A percentile compares a stretch with the other conserved stretches of the same genome.
Conservation (phyloP, 2,329 filamentous ascomycete species). For the Eutypella sp. region DNA sequence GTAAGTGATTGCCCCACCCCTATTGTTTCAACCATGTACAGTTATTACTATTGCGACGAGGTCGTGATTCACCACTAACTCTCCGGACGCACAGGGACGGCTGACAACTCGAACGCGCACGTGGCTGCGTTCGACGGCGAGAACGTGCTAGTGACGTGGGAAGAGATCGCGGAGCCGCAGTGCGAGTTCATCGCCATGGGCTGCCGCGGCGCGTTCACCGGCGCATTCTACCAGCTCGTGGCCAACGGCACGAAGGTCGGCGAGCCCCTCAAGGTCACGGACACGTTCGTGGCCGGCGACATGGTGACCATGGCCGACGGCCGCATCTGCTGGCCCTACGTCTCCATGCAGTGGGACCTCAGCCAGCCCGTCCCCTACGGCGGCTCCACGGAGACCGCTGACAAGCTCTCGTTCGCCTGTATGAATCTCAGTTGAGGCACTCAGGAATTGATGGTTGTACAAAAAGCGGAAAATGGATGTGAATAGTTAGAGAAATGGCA, state of each 20-base stretch:
- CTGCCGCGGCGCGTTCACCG: slow-evolving; percentile 53
- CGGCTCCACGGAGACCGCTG: slow-evolving; percentile 21
- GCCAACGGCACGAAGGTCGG: slow-evolving; percentile 47
- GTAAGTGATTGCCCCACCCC: not conserved
- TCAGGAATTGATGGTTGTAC: slow-evolving; percentile 6
- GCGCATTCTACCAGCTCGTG: slow-evolving; percentile 56
- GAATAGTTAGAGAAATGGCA: not conserved
- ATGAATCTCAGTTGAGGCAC: too few relatives aligned
- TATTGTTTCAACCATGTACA: not conserved
- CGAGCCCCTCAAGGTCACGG: slow-evolving; percentile 40
- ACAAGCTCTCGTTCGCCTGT: slow-evolving; percentile 52
- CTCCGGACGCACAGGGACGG: slow-evolving; percentile 38
- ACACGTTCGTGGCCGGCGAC: slow-evolving; percentile 57
- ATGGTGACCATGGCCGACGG: slow-evolving; percentile 56
- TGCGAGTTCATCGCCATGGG: slow-evolving; percentile 56
- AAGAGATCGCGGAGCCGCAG: slow-evolving; percentile 51
- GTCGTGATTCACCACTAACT: slow-evolving; percentile 49
- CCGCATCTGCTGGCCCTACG: slow-evolving; percentile 58
- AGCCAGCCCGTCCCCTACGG: slow-evolving; percentile 21
- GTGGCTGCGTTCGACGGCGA: slow-evolving; percentile 41
- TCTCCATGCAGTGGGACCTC: slow-evolving; percentile 49
- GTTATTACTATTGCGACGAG: slow-evolving; percentile 47
- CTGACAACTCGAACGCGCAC: slow-evolving; percentile 45
- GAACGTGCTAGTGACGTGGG: slow-evolving; percentile 53
- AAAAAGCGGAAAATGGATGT: not conserved